Evolutionary conservation across 1,139 yeast species (phyloP).

Genomic region (Taphrina betulina): DNA sequence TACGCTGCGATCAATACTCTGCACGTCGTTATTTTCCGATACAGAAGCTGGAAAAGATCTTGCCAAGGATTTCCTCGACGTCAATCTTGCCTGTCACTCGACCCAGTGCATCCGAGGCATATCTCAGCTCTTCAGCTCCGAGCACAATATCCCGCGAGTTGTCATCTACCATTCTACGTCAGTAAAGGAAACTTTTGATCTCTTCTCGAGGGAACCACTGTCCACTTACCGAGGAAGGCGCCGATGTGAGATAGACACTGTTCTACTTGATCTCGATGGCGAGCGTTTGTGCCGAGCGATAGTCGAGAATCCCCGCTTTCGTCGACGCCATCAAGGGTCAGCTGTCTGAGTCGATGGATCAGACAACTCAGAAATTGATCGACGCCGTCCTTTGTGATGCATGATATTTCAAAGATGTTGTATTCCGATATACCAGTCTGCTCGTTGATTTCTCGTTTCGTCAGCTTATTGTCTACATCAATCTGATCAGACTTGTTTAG

Average conservation of each 20-base stretch:
- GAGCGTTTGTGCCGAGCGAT: conserved; percentile 37
- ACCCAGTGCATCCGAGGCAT: conserved; percentile 83
- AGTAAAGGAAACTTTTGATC: conserved; percentile 37
- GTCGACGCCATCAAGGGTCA: conserved; percentile 37
- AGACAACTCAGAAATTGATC: conserved; percentile 31
- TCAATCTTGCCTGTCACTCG: conserved; percentile 89
- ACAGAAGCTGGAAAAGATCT: conserved; percentile 87
- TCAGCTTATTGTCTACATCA: conserved; percentile 41
- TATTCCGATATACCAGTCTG: not conserved
- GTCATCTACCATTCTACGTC: not conserved
- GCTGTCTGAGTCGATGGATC: conserved; percentile 15
- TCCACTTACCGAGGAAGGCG: not conserved
- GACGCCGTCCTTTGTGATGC: not conserved
- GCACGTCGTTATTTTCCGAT: conserved; percentile 85
- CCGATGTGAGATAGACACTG: conserved; percentile 23
- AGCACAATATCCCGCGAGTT: conserved; percentile 62
- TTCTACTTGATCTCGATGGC: conserved; percentile 23
- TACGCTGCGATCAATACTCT: too few relatives aligned
- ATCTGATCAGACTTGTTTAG: conserved; percentile 38
- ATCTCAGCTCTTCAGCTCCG: conserved; percentile 73
- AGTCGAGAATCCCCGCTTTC: conserved; percentile 43
- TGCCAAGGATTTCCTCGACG: conserved; percentile 85
- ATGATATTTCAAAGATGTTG: conserved; percentile 5
- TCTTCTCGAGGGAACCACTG: not conserved
- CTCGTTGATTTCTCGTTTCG: conserved; percentile 11